Evolutionary conservation across 495 filamentous ascomycete species (phyloP), one percentile per base, ranked within the genome.

Genomic region (Hypomontagnella monticulosa): DNA sequence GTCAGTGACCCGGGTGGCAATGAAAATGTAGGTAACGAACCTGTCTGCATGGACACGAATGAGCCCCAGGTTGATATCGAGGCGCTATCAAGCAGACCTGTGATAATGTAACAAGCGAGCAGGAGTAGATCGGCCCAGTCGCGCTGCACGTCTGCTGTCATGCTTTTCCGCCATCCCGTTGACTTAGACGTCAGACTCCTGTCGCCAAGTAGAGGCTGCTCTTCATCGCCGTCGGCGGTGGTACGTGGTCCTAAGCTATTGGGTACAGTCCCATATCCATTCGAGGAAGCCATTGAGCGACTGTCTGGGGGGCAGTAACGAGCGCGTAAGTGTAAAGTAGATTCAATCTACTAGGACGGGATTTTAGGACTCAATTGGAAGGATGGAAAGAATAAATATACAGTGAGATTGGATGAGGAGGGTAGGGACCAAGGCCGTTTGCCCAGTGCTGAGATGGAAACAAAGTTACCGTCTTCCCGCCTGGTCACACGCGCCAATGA

Each of bases 31-130:
- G 11, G 4, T 6, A 11, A 57, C 71, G 6, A 33, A 80, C 89
- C 89, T 19, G 89, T 92, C 69, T 93, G 89, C 90, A 93, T 92
- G 66, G 85, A 89, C 19, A 90, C 89, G 67, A 93, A 92, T 1
- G 87, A 86, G 10, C 89, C 89, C 89, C 89, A 92, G 19, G 87
- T 87, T 20, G 85, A 87, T 47, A 90, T 86, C 7, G 88, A 84
- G 1, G 88, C 83, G 78, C 86, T 89, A 71, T 93, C 90, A 5
- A 93, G 81, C 0, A 93, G 76, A 2, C 90, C 90, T 7, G 89
- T 93, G 73, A 90, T 88, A 56, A 89, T 75, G 65, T 91, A 92
- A 74, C 88, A 89, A 49, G 82, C 74, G 2, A 92, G 79, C 6
- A 93, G 79, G 10, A 90, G 62, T 0, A 88, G 30, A 65, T 91